Base-by-base conservation (phyloP, 1,284 basidiomycete species). In the Moniliophthora roreri region DNA sequence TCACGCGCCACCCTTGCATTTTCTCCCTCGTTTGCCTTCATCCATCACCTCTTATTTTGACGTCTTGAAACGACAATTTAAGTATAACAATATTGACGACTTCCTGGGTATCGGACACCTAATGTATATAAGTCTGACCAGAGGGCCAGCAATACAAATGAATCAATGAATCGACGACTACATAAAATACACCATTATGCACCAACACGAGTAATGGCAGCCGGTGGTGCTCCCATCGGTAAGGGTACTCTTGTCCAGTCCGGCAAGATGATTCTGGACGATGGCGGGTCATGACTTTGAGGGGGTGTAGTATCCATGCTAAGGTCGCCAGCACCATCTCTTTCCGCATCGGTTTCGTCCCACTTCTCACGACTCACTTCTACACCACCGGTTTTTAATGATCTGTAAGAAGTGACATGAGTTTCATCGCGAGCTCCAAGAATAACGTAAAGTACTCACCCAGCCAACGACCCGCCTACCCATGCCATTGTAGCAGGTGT, bases 391-490 rank as follows among this genome's bases (percentile, higher is more conserved):
- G 87, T 92, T 70, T 96, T 95, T 50, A 97, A 74, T 10, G 89
- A 66, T 49, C 76, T 78, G 41, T 9, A 48, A 42, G 21, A 23
- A 36, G 15, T 52, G 52, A 37, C 26, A 37, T 38, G 42, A 39
- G 37, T 53, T 52, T 41, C 37, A 51, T 51, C 9, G 52, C 18
- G 23, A 35, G 49, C 4, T 15, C 34, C 23, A 18, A 47, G 40
- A 10, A 28, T 23, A 52, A 13, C 8, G 24, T 38, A 51, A 45
- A 51, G 21, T 44, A 74, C 86, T 60, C 68, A 93, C 88, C 95
- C 95, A 2, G 93, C 91, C 13, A 98, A 69, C 34, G 91, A 94
- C 0, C 92, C 95, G 2, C 95, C 95, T n/a, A 98, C 85, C 94
- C 95, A 98, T 0, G 88, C 80, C 68, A 95, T 77, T 34, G 85